Conservation (phyloP, 805 yeast species). For the Blastobotrys mokoenaii region DNA sequence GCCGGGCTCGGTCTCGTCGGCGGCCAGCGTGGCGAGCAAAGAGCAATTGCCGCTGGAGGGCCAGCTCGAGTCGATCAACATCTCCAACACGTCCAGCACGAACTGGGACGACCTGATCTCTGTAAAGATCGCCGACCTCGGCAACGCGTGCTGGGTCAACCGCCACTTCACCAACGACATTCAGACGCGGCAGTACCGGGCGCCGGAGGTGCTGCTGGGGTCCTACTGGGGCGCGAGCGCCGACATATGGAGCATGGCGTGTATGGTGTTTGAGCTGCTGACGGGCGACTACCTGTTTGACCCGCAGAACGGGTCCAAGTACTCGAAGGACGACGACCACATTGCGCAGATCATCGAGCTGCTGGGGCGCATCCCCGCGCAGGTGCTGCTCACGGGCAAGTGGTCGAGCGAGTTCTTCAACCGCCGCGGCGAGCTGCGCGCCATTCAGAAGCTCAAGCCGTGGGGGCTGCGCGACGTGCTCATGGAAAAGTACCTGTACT, state of each 20-base stretch:
- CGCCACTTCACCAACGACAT: conserved; percentile 82
- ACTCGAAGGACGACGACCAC: conserved; percentile 89
- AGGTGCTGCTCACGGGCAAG: conserved; percentile 50
- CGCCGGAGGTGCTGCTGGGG: conserved; percentile 81
- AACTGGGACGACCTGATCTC: conserved; percentile 45
- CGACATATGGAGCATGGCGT: conserved; percentile 94
- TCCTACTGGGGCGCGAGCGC: conserved; percentile 91
- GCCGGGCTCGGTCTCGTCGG: too few species aligned
- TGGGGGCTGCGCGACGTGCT: conserved; percentile 84
- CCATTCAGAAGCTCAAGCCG: conserved; percentile 73
- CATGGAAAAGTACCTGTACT: conserved; percentile 74
- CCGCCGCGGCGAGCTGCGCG: conserved; percentile 58
- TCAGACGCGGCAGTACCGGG: conserved; percentile 85
- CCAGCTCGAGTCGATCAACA: conserved; percentile 4
- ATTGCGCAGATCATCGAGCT: conserved; percentile 90
- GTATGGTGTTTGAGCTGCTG: conserved; percentile 78
- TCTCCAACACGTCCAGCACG: conserved; percentile 6
- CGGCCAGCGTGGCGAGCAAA: too few species aligned
- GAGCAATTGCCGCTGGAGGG: conserved; percentile 1
- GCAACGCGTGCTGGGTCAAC: conserved; percentile 79
- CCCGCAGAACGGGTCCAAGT: conserved; percentile 53
- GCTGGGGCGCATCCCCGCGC: conserved; percentile 58
- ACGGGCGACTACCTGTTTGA: conserved; percentile 95
- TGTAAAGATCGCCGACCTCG: conserved; percentile 87
- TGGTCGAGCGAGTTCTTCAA: conserved; percentile 57